Evolutionary conservation across 2,329 filamentous ascomycete genomes (phyloP).

Genomic region (Xylariales sp.): DNA sequence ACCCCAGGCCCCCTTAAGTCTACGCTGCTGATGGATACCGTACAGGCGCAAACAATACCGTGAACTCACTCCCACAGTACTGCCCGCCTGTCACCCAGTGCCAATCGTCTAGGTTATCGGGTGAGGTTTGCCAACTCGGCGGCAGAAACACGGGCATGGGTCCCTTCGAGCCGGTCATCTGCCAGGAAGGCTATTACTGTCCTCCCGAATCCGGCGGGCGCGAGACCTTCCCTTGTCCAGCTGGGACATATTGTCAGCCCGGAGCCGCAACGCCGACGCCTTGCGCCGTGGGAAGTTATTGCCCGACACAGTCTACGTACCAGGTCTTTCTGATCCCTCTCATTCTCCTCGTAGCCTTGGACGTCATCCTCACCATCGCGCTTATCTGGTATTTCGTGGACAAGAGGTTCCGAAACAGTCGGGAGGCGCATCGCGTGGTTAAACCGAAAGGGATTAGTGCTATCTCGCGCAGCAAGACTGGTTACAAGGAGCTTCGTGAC

Average conservation of each 20-base stretch:
- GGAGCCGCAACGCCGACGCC: conserved; percentile 61
- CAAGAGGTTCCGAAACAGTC: conserved; percentile 51
- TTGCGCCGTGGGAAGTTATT: conserved; percentile 59
- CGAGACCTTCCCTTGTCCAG: conserved; percentile 57
- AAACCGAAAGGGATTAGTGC: conserved; percentile 46
- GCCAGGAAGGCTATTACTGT: conserved; percentile 62
- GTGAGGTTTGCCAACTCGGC: conserved; percentile 49
- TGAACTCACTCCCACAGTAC: conserved; percentile 59
- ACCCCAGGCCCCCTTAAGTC: conserved; percentile 25
- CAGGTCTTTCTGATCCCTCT: conserved; percentile 60
- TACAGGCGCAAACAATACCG: conserved; percentile 57
- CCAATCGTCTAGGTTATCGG: conserved; percentile 52
- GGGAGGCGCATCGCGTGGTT: conserved; percentile 40
- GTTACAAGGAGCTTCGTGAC: conserved; percentile 51
- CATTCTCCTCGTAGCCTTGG: conserved; percentile 56
- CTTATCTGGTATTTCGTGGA: conserved; percentile 52
- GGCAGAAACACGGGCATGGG: conserved; percentile 57
- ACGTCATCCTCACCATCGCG: conserved; percentile 55
- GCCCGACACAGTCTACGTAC: conserved; percentile 56
- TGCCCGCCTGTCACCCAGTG: conserved; percentile 56
- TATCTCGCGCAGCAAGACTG: conserved; percentile 48
- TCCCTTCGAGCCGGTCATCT: conserved; percentile 63
- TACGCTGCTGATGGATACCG: conserved; percentile 23
- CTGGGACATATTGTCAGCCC: conserved; percentile 63
- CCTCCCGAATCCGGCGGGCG: conserved; percentile 53